Base-by-base conservation (phyloP, 2,329 filamentous ascomycete genomes). In the Aspergillus awamori region DNA sequence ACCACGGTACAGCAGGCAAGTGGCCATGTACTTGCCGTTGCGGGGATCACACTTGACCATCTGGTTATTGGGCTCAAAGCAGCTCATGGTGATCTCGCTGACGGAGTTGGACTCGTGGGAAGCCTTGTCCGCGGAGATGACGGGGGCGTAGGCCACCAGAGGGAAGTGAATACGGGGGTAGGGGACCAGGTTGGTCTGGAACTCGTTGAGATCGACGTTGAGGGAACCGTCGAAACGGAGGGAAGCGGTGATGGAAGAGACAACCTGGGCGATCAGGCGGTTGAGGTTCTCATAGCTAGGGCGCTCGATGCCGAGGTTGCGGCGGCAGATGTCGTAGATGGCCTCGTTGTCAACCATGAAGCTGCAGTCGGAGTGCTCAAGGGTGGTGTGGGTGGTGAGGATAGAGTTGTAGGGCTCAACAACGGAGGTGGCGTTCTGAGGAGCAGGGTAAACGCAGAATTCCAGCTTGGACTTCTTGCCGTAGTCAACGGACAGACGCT, bases 271-370 rank as follows among this genome's bases (percentile, higher is more conserved):
- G 76, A 99, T 97, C 78, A 99, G 86, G 73, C 95, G 92, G 88
- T 99, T 99, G 71, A 99, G 86, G 86, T 99, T 97, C 87, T 97
- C 93, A 81, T 93, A 97, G 87, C 94, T 94, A 75, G 95, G 95
- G 71, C 95, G 92, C 87, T 97, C 93, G 70, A 99, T 93, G 70
- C 92, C 93, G 68, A 99, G 87, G 86, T 97, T 98, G 79, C 93
- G 91, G 76, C 93, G 91, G 89, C 95, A 99, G 80, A 99, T 98
- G 79, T 98, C 95, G 83, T 98, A 98, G 80, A 99, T 97, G 74
- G 95, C 95, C 86, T 99, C 95, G 83, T 99, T 99, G 85, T 99
- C 95, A 71, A 99, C 95, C 92, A 98, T 97, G 87, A 99, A 99
- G 74, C 91, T 96, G 87, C 95, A 98, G 87, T 99, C 95, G 66